Percentiles rank a stretch among this genome's conserved stretches.
These are phyloP conservation scores for Erythrobasidium yunnanense DNA, from an alignment of 768 basidiomycete species.

Conservation along the genomic window DNA sequence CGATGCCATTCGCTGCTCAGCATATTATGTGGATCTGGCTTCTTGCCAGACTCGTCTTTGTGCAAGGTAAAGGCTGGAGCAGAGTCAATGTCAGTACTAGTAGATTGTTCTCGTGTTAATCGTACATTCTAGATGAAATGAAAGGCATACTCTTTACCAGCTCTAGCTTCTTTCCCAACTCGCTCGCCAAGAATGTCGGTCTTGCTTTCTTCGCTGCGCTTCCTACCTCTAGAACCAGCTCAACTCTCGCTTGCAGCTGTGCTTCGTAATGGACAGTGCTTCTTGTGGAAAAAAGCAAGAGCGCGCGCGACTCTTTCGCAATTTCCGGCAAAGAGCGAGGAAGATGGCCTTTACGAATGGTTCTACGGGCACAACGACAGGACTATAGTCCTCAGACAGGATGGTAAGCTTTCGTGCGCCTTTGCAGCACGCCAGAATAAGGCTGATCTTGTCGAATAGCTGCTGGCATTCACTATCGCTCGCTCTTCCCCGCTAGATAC, in stretches of 20 bases:
- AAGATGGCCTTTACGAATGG: conserved; percentile 53
- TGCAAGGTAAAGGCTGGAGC: conserved; percentile 23
- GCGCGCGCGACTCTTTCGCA: conserved; percentile 24
- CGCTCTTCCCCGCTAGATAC: conserved; percentile 50
- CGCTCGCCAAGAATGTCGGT: not conserved
- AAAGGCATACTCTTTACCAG: not conserved
- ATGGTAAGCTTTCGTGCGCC: conserved; percentile 44
- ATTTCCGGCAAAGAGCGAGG: not conserved
- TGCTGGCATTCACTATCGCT: conserved; percentile 48
- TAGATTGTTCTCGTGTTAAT: conserved; percentile 29
- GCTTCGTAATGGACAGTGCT: conserved; percentile 71
- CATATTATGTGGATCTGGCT: conserved; percentile 39
- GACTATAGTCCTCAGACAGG: conserved; percentile 70
- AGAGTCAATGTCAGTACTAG: conserved; percentile 31
- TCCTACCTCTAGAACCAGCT: conserved; percentile 52
- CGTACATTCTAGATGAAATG: not conserved
- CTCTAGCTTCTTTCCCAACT: not conserved
- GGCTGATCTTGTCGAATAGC: not conserved
- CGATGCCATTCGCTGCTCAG: conserved; percentile 40
- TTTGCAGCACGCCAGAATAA: conserved; percentile 39
- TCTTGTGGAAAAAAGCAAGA: conserved; percentile 60
- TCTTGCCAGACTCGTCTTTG: conserved; percentile 28
- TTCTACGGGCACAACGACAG: conserved; percentile 69
- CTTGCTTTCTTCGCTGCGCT: conserved; percentile 47
- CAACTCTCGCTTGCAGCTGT: conserved; percentile 71